phyloP scores from a whole-genome alignment of 2,329 filamentous ascomycete genomes.

The Lecanoromycetidae sp. region DNA sequence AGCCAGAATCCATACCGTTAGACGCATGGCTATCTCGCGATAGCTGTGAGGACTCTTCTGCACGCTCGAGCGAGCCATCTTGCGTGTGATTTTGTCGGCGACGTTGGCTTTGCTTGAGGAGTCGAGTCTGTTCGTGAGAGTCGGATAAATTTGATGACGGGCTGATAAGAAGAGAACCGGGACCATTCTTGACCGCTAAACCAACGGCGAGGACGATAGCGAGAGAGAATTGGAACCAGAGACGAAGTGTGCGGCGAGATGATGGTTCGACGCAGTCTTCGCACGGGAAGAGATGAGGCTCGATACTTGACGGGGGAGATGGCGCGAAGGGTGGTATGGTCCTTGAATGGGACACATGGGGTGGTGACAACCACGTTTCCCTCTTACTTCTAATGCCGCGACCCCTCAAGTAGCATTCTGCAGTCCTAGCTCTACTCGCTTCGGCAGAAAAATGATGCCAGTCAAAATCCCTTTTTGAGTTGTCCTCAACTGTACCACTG shows the following conservation, averaged over 20 bases:
- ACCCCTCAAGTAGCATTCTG: constrained; percentile 2
- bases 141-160: background rate
- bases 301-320: background rate
- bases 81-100: too few species aligned
- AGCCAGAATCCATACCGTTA: constrained; percentile 8
- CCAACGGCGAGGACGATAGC: constrained; percentile 37
- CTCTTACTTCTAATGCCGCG: background rate
- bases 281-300: constrained; percentile 16
- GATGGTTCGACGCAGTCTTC: constrained; percentile 16
- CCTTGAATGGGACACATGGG: background rate
- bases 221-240: constrained; percentile 39
- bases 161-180: constrained; percentile 28
- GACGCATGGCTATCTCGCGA: background rate
- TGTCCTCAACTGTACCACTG: constrained; percentile 8
- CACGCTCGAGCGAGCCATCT: background rate
- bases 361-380: background rate
- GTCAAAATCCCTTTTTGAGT: constrained; percentile 2
- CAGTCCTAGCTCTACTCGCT: constrained; percentile 2
- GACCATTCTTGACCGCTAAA: constrained; percentile 36
- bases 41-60: background rate
- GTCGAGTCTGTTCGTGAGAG: background rate
- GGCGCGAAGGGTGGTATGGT: background rate
- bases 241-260: constrained; percentile 21
- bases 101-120: background rate
- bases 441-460: constrained; percentile 11